Percentiles rank a stretch among this genome's conserved stretches.
Conservation (phyloP, 768 basidiomycete species). For the Kwoniella newhampshirensis region DNA sequence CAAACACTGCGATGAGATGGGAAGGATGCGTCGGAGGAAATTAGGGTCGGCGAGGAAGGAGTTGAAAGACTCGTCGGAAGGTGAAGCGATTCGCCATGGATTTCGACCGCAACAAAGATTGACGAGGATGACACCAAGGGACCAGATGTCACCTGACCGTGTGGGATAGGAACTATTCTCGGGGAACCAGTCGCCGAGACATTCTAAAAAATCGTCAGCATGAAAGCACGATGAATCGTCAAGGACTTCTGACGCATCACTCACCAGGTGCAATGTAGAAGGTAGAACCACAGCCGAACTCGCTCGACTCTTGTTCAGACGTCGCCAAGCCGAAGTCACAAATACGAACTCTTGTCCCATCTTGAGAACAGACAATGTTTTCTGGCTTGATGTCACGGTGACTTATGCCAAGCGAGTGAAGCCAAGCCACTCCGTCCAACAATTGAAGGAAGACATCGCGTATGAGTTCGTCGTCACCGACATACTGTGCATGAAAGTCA, state of each 20-base stretch:
- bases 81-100: constrained; percentile 72
- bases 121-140: constrained; percentile 73
- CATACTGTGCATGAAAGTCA: constrained; percentile 52
- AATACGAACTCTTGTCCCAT: constrained; percentile 38
- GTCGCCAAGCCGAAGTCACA: constrained; percentile 54
- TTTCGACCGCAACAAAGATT: constrained; percentile 75
- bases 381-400: constrained; percentile 53
- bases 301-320: constrained; percentile 39
- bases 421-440: constrained; percentile 71
- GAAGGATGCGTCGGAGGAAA: constrained; percentile 67
- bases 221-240: too few species aligned
- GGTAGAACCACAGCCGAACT: constrained; percentile 53
- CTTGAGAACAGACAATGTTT: constrained; percentile 57
- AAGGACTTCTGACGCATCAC: constrained; percentile 7
- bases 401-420: constrained; percentile 46
- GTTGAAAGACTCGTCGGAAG: constrained; percentile 70
- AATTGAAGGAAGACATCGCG: constrained; percentile 87
- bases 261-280: constrained; percentile 52
- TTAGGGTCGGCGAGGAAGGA: constrained; percentile 68
- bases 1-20: constrained; percentile 69
- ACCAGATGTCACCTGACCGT: constrained; percentile 91
- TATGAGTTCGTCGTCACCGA: constrained; percentile 66
- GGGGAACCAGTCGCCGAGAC: constrained; percentile 60
- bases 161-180: constrained; percentile 63
- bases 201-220: constrained; percentile 43